phyloP scores from a whole-genome alignment of 1,139 yeast genomes.

The Nakaseomyces kungkrabaensis region DNA sequence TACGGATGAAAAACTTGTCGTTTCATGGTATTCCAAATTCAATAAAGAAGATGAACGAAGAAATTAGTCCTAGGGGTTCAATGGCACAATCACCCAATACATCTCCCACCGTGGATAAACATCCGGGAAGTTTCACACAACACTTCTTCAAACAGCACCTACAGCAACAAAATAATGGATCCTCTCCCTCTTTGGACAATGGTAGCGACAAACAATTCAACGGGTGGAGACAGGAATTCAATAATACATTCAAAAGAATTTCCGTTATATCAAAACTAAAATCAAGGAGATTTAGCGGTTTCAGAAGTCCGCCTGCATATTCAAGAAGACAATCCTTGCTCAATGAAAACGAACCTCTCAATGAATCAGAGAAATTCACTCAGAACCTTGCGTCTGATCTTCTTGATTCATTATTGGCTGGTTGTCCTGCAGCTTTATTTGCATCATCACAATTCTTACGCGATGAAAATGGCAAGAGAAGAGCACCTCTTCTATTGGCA shows the following conservation, averaged over 20 bases:
- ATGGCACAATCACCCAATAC: conserved; percentile 12
- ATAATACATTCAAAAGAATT: conserved; percentile 22
- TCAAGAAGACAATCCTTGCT: background rate
- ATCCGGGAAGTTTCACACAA: background rate
- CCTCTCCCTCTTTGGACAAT: background rate
- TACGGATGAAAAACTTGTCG: conserved; percentile 18
- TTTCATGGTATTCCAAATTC: conserved; percentile 25
- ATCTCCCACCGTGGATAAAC: conserved; percentile 1
- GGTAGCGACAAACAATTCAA: conserved; percentile 8
- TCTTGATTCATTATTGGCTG: conserved; percentile 54
- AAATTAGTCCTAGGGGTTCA: background rate
- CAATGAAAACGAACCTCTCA: conserved; percentile 4
- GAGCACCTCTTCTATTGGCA: conserved; percentile 74
- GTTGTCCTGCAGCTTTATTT: conserved; percentile 71
- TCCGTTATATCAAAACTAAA: conserved; percentile 21
- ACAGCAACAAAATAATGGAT: background rate
- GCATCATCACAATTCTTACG: conserved; percentile 65
- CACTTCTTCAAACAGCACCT: background rate
- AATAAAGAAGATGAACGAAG: conserved; percentile 2
- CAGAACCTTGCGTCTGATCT: conserved; percentile 51
- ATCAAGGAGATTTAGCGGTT: conserved; percentile 5
- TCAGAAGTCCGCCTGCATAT: conserved; percentile 1
- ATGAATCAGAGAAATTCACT: conserved; percentile 17
- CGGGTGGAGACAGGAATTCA: conserved; percentile 26
- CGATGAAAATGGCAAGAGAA: conserved; percentile 66